Evolutionary conservation across 2,329 filamentous ascomycete species (phyloP).

Genomic region (Exserohilum rostratum): DNA sequence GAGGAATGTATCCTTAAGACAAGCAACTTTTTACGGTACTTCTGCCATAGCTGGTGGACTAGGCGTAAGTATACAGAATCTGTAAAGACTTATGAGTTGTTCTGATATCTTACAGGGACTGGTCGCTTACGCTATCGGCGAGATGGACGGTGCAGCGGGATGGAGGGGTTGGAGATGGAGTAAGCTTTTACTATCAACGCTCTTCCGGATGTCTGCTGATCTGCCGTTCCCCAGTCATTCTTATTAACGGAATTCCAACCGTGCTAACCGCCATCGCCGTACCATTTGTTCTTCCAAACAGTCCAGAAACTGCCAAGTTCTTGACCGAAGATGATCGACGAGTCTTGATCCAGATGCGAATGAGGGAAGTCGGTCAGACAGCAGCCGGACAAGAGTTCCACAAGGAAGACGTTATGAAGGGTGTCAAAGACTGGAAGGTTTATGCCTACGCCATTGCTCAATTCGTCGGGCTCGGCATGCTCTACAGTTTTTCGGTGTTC

Average conservation of each 20-base stretch:
- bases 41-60: slow-evolving; percentile 61
- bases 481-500: slow-evolving; percentile 36
- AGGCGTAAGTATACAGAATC: slow-evolving; percentile 38
- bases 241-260: slow-evolving; percentile 40
- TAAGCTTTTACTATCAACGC: background rate
- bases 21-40: slow-evolving; percentile 60
- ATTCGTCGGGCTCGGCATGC: slow-evolving; percentile 32
- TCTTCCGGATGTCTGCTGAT: background rate
- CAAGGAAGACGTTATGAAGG: slow-evolving; percentile 56
- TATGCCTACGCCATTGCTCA: slow-evolving; percentile 55
- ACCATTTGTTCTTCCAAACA: slow-evolving; percentile 60
- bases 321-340: slow-evolving; percentile 33
- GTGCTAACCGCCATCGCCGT: slow-evolving; percentile 50
- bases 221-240: slow-evolving; percentile 18
- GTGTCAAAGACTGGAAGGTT: slow-evolving; percentile 48
- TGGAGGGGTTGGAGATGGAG: slow-evolving; percentile 39
- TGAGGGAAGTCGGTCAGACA: slow-evolving; percentile 53
- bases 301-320: slow-evolving; percentile 43
- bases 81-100: background rate
- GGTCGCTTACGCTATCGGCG: slow-evolving; percentile 36
- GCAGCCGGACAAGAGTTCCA: slow-evolving; percentile 54
- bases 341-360: slow-evolving; percentile 25
- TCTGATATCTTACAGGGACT: slow-evolving; percentile 17
- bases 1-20: slow-evolving; percentile 57
- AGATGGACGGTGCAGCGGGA: slow-evolving; percentile 29